Conservation (phyloP, 2,329 filamentous ascomycete species). For the Podosphaera xanthii region DNA sequence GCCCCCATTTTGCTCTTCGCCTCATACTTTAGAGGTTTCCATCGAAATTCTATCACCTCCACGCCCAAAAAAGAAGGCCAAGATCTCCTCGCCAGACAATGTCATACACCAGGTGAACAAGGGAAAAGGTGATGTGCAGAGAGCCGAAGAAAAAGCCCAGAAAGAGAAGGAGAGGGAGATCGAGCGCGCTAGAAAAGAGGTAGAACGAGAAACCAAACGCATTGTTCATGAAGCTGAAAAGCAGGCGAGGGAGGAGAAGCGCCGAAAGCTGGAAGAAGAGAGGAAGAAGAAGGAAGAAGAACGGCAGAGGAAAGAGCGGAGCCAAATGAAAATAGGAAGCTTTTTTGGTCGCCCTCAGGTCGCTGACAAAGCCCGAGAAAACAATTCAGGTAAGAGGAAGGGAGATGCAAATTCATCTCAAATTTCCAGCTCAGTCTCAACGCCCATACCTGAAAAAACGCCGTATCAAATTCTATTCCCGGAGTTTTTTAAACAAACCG, state of each 20-base stretch:
- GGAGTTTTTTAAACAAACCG: slow-evolving; percentile 55
- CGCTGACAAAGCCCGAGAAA: slow-evolving; percentile 3
- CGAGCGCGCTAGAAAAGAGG: slow-evolving; percentile 15
- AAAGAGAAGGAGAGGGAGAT: slow-evolving; percentile 15
- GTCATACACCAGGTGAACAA: slow-evolving; percentile 19
- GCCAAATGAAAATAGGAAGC: slow-evolving; percentile 19
- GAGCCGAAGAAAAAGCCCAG: slow-evolving; percentile 15
- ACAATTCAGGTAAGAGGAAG: background rate
- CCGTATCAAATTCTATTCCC: slow-evolving; percentile 52
- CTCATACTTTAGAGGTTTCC: no score
- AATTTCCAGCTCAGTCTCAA: slow-evolving; percentile 1
- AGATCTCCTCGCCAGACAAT: slow-evolving; percentile 10
- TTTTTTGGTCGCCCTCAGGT: slow-evolving; percentile 9
- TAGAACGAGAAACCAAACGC: slow-evolving; percentile 18
- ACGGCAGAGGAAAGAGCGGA: slow-evolving; percentile 23
- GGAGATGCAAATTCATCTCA: slow-evolving; percentile 1
- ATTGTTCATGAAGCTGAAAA: slow-evolving; percentile 18
- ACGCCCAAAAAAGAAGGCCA: slow-evolving; percentile 11
- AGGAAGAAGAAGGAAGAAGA: slow-evolving; percentile 19
- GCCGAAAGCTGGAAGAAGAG: slow-evolving; percentile 15
- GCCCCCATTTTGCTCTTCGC: no score
- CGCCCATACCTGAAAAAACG: slow-evolving; percentile 2
- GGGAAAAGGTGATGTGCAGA: slow-evolving; percentile 12
- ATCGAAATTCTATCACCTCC: slow-evolving; percentile 3
- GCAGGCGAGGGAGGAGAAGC: slow-evolving; percentile 12